A percentile compares a stretch with the other conserved stretches of the same genome.
phyloP scores from a whole-genome alignment of 1,284 basidiomycete genomes.

The Ceratobasidium theobromae region DNA sequence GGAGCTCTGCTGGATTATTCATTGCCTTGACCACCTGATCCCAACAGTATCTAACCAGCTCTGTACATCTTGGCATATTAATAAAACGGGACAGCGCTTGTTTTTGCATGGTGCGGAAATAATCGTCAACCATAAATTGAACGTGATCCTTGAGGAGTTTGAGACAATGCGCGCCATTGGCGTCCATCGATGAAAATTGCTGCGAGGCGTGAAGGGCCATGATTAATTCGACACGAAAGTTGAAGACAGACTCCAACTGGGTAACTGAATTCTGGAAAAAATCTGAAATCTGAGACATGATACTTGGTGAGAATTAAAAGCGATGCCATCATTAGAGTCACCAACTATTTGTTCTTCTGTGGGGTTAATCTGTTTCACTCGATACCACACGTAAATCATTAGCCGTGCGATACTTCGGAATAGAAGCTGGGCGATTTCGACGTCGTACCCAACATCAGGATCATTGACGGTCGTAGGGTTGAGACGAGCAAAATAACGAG shows the following conservation, averaged over 20 bases:
- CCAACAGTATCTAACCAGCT: conserved; percentile 76
- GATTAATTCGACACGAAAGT: conserved; percentile 50
- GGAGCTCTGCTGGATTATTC: conserved; percentile 52
- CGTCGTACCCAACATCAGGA: conserved; percentile 51
- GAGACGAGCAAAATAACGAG: conserved; percentile 47
- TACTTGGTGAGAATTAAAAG: background rate
- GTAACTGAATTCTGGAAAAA: conserved; percentile 60
- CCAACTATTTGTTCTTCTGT: conserved; percentile 58
- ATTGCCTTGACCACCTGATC: conserved; percentile 69
- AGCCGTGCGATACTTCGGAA: conserved; percentile 71
- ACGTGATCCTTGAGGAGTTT: conserved; percentile 65
- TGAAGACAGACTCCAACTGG: conserved; percentile 57
- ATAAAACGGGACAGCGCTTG: conserved; percentile 61
- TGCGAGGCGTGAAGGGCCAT: conserved; percentile 42
- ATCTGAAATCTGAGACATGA: conserved; percentile 48
- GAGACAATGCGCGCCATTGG: conserved; percentile 46
- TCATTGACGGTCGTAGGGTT: conserved; percentile 44
- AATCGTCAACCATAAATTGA: conserved; percentile 64
- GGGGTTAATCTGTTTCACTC: conserved; percentile 48
- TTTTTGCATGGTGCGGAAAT: conserved; percentile 71
- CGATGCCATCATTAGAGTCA: background rate
- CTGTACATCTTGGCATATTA: conserved; percentile 60
- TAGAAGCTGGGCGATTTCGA: conserved; percentile 63
- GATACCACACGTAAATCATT: conserved; percentile 68
- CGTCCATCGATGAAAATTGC: conserved; percentile 38